These are phyloP conservation scores for Agaricus subrufescens DNA, from an alignment of 768 basidiomycete species.

Conservation along the genomic window DNA sequence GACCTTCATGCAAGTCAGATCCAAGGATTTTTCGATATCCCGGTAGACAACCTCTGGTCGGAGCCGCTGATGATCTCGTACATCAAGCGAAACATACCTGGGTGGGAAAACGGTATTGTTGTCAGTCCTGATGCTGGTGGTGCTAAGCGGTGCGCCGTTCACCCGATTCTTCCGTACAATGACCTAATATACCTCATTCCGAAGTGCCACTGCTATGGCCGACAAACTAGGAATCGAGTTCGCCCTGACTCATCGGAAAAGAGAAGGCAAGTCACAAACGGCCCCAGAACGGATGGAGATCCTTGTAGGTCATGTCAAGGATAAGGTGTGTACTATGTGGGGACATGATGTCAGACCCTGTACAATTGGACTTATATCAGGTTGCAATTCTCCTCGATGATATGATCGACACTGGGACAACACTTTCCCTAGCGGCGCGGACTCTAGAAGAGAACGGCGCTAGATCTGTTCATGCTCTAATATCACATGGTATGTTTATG, in stretches of 20 bases:
- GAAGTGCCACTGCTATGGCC: constrained; percentile 88
- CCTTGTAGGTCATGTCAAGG: constrained; percentile 89
- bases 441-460: constrained; percentile 91
- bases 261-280: constrained; percentile 60
- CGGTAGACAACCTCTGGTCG: constrained; percentile 95
- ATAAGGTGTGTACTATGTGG: constrained; percentile 51
- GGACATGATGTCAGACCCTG: not conserved
- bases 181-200: not conserved
- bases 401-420: constrained; percentile 95
- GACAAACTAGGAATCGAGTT: constrained; percentile 95
- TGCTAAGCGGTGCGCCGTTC: constrained; percentile 80
- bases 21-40: constrained; percentile 98
- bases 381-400: constrained; percentile 96
- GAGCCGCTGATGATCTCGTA: constrained; percentile 94
- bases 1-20: constrained; percentile 97
- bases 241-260: constrained; percentile 90
- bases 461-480: constrained; percentile 77
- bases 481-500: constrained; percentile 77
- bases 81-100: constrained; percentile 81
- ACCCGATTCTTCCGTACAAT: constrained; percentile 9
- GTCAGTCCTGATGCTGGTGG: constrained; percentile 98
- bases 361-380: constrained; percentile 29
- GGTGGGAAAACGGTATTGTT: constrained; percentile 85
- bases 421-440: constrained; percentile 78
- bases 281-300: constrained; percentile 86